Percentiles rank a stretch among this genome's conserved stretches.
Evolutionary conservation across 2,329 filamentous ascomycete species (phyloP).

Genomic region (Diaporthe caulivora): DNA sequence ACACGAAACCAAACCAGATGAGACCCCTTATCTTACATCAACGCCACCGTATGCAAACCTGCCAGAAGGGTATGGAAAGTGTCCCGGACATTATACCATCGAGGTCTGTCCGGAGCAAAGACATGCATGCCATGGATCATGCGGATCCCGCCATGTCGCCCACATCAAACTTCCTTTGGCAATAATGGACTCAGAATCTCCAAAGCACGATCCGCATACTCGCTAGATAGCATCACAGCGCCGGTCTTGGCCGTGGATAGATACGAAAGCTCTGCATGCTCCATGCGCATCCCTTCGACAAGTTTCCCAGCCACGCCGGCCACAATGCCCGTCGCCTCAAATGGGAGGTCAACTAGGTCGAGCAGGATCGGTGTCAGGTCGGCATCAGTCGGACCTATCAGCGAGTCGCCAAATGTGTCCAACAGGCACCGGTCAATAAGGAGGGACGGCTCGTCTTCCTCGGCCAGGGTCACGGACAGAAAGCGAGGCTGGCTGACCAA

Average conservation of each 20-base stretch:
- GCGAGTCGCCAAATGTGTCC: slow-evolving; percentile 74
- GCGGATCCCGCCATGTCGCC: not conserved
- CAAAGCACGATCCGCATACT: slow-evolving; percentile 80
- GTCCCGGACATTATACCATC: not conserved
- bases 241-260: slow-evolving; percentile 89
- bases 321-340: slow-evolving; percentile 94
- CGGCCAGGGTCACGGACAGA: slow-evolving; percentile 79
- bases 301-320: slow-evolving; percentile 90
- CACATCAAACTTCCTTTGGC: slow-evolving; percentile 47
- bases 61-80: not conserved
- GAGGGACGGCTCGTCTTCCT: slow-evolving; percentile 80
- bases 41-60: slow-evolving; percentile 29
- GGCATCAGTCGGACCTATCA: slow-evolving; percentile 81
- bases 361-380: slow-evolving; percentile 88
- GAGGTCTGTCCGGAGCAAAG: not conserved
- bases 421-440: slow-evolving; percentile 78
- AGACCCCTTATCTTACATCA: slow-evolving; percentile 11
- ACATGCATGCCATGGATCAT: not conserved
- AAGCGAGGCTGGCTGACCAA: slow-evolving; percentile 74
- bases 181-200: slow-evolving; percentile 72
- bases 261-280: slow-evolving; percentile 85
- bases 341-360: slow-evolving; percentile 82
- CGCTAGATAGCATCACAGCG: slow-evolving; percentile 85
- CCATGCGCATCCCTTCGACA: slow-evolving; percentile 75
- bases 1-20: not conserved